A percentile compares a stretch with the other conserved stretches of the same genome.
These are phyloP conservation scores for Penicillium sp. DNA, from an alignment of 2,329 filamentous ascomycete genomes.

Conservation along the genomic window DNA sequence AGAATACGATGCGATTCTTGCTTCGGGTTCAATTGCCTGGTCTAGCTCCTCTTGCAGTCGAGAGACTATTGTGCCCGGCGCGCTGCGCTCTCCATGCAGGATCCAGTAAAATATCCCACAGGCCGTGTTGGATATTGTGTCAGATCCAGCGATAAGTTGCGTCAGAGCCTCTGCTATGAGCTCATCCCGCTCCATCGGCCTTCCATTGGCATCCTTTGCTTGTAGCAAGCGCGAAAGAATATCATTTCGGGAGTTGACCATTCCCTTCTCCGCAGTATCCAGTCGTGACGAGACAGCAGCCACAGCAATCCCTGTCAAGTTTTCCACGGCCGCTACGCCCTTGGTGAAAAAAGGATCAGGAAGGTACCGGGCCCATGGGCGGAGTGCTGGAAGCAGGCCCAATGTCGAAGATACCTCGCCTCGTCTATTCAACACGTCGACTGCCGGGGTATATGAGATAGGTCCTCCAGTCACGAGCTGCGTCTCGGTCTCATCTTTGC, in stretches of 20 bases:
- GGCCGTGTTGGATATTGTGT: conserved; percentile 35
- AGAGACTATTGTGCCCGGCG: conserved; percentile 14
- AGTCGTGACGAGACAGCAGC: conserved; percentile 17
- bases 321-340: conserved; percentile 29
- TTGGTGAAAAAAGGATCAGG: conserved; percentile 27
- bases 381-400: conserved; percentile 15
- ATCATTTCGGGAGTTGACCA: conserved; percentile 23
- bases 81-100: conserved; percentile 25
- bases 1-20: conserved; percentile 10
- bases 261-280: conserved; percentile 14
- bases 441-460: conserved; percentile 16
- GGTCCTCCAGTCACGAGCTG: conserved; percentile 18
- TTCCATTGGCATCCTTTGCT: conserved; percentile 28
- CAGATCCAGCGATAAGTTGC: conserved; percentile 36
- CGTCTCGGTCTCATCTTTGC: conserved; percentile 19
- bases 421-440: conserved; percentile 19
- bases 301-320: conserved; percentile 24
- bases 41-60: conserved; percentile 24
- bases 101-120: conserved; percentile 25
- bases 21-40: conserved; percentile 14
- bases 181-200: conserved; percentile 29
- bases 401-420: conserved; percentile 23
- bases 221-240: conserved; percentile 32
- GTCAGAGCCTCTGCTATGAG: conserved; percentile 35
- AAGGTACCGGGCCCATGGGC: conserved; percentile 18